Base-by-base conservation (phyloP, 805 yeast genomes). In the Lachancea thermotolerans region DNA sequence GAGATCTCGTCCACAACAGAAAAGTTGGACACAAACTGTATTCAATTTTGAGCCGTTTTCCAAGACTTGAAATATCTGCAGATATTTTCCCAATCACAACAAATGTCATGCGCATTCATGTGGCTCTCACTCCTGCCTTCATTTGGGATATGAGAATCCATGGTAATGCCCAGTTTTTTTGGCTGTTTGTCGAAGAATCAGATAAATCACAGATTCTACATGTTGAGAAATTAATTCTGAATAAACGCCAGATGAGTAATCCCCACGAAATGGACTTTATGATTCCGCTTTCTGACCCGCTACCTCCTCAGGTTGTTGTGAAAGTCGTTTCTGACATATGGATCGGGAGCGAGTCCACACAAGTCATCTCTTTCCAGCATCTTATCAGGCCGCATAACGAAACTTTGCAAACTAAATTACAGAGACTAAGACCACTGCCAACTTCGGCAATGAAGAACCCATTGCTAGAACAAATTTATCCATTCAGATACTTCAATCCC, bases 101-200 rank as follows among this genome's bases (percentile, higher is more conserved):
- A 14, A 82, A 79, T 54, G 97, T 93, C 4, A 78, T 91, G 80
- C 72, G 96, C 44, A 78, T 93, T 25, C 89, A 85, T 57, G 75
- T 85, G 1, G 62, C 66, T 7, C 64, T 93, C 18, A 79, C 73
- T 30, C 81, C 96, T 0, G 89, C 85, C 54, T 95, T 93, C 63
- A 67, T 70, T 8, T 93, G 98, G 98, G 95, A 88, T 64, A 78
- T 72, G 36, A 77, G 74, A 45, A 68, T 76, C 44, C 98, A 93
- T 64, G 96, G 96, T 0, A 77, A 74, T 50, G 83, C 85, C 1
- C 95, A 89, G 61, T 75, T 82, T 53, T 93, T 89, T 57, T 93
- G 99, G 99, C 74, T 93, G 2, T 74, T 91, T 50, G 95, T 91
- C 5, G 98, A 90, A 61, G 95, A 87, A 52, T 79, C 91, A 3